Conservation (phyloP, 371 early-diverging fungal genomes). For the Smittium culicis region DNA sequence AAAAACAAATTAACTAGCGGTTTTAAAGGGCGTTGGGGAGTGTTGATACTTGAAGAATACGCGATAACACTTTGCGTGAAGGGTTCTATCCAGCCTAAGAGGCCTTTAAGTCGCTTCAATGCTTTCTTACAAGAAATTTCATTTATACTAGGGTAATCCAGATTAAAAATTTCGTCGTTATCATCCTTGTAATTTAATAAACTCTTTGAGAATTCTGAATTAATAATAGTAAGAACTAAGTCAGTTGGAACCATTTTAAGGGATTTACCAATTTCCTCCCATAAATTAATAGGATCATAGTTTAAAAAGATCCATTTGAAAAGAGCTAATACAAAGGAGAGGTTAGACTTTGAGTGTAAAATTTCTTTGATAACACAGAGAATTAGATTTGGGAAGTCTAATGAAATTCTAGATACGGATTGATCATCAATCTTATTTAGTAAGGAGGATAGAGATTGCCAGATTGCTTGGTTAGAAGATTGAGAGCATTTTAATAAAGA, state of each 20-base stretch:
- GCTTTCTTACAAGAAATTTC: not conserved
- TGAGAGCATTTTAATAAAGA: not conserved
- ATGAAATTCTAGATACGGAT: not conserved
- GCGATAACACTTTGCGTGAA: constrained; percentile 4
- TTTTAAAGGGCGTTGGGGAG: not conserved
- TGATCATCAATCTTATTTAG: not conserved
- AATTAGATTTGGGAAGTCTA: not conserved
- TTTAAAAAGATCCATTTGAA: constrained; percentile 3
- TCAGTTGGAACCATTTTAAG: not conserved
- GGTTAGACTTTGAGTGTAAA: not conserved
- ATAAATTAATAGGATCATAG: not conserved
- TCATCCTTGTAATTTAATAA: not conserved
- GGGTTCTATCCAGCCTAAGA: constrained; percentile 5
- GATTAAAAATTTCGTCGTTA: not conserved
- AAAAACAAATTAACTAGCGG: not conserved
- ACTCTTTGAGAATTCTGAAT: not conserved
- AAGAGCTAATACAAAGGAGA: not conserved
- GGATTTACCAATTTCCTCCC: constrained; percentile 5
- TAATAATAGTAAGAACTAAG: not conserved
- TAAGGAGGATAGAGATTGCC: not conserved
- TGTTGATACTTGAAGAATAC: not conserved
- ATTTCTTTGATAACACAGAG: not conserved
- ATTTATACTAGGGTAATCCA: not conserved
- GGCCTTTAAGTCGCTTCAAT: not conserved
- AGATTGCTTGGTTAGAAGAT: not conserved